phyloP scores from a whole-genome alignment of 805 yeast genomes.

The Yarrowia sp. region DNA sequence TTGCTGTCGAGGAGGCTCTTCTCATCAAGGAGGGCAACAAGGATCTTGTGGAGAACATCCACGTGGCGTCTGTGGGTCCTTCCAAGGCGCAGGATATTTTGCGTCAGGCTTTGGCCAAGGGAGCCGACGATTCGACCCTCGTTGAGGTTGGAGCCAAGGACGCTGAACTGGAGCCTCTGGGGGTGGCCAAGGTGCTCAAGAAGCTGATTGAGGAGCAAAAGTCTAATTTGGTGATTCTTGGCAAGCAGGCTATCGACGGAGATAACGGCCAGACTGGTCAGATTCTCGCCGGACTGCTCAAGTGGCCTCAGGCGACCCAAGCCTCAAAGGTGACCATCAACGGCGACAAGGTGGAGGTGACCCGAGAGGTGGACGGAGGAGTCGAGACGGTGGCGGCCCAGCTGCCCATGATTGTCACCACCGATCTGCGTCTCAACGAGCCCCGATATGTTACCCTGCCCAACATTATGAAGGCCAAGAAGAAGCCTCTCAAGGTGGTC shows the following conservation, averaged over 20 bases:
- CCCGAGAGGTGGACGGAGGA: constrained; percentile 96
- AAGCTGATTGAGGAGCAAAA: constrained; percentile 67
- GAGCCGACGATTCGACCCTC: constrained; percentile 82
- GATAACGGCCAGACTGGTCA: constrained; percentile 96
- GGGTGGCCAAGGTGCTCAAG: constrained; percentile 80
- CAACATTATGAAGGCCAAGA: constrained; percentile 97
- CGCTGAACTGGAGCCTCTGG: constrained; percentile 69
- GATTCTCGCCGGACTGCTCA: constrained; percentile 87
- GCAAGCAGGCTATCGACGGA: constrained; percentile 96
- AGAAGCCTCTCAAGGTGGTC: constrained; percentile 78
- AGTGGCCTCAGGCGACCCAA: constrained; percentile 97
- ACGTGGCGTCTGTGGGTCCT: constrained; percentile 90
- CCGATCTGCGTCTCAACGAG: constrained; percentile 89
- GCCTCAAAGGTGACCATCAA: constrained; percentile 80
- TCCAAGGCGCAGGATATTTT: constrained; percentile 82
- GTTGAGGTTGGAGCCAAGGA: constrained; percentile 71
- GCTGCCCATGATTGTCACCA: constrained; percentile 82
- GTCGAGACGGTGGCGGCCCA: constrained; percentile 73
- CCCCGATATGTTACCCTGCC: constrained; percentile 97
- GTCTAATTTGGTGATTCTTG: constrained; percentile 80
- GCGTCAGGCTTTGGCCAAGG: constrained; percentile 90
- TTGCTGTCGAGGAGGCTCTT: constrained; percentile 94
- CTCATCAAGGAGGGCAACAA: constrained; percentile 67
- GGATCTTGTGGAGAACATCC: constrained; percentile 69
- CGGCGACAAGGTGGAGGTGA: constrained; percentile 57